Evolutionary conservation across 177 flowering plant species (phyloP), one percentile per base, ranked within the genome.

Genomic region (Vitis hybrid): DNA sequence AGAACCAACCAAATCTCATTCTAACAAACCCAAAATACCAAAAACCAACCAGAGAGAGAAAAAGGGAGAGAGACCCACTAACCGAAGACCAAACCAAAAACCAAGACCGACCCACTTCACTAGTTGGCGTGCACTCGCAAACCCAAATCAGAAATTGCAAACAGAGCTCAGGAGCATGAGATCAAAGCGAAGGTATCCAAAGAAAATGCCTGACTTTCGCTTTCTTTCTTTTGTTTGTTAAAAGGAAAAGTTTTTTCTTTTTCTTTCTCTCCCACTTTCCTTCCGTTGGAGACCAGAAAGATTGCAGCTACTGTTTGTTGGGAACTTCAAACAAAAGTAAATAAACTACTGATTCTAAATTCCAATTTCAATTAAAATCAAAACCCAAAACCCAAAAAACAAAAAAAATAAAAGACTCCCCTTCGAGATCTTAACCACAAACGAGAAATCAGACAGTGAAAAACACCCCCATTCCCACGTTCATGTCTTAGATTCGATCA

Each of bases 181-280:
- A 72, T 68, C 65, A 70, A 61, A 78, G 70, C 18, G 64, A 76
- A 16, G 76, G 74, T 73, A 80, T 77, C 83, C 70, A 72, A 77
- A 70, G 66, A 68, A 74, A 72, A 72, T 62, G 45, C 26, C 63
- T 70, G 66, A 61, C 82, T 71, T 73, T 73, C 50, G 22, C 67
- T 78, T 64, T 62, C 13, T 55, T 33, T 55, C 66, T 53, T 71
- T 77, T 55, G 80, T 71, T 82, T 76, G 81, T 79, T 75, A 77
- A 83, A 81, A 84, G 82, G 72, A 66, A 70, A 76, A 69, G 71
- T 67, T 67, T 72, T 72, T 64, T 52, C 26, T 73, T 74, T 62
- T 64, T 31, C 57, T 68, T 57, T 26, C 64, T 52, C 51, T 61
- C 13, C 61, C 52, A 10, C 19, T 69, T 66, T 55, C 10, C 26